These are phyloP conservation scores for Nepenthes gracilis DNA, from an alignment of 148 eudicot species.

Conservation along the genomic window DNA sequence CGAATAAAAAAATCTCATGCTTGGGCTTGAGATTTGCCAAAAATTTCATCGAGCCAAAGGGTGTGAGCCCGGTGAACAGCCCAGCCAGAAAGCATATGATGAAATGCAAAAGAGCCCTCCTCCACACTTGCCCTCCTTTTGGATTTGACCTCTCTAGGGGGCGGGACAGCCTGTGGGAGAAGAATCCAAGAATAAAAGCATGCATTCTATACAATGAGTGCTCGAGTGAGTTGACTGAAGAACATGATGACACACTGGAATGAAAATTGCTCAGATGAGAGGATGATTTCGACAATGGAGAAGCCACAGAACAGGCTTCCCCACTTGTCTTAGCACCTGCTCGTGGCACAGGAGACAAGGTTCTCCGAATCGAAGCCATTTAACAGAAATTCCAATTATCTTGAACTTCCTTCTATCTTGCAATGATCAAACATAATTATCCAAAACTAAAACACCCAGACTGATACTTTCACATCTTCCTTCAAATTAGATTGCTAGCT, in stretches of 20 bases:
- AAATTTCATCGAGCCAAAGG: conserved; percentile 35
- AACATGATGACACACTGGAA: conserved; percentile 22
- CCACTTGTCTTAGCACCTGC: conserved; percentile 40
- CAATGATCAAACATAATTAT: too few species aligned
- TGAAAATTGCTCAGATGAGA: conserved; percentile 30
- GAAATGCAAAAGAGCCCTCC: conserved; percentile 45
- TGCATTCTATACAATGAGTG: conserved; percentile 47
- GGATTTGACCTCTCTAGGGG: conserved; percentile 48
- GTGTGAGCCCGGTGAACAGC: conserved; percentile 58
- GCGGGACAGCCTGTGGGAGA: conserved; percentile 50
- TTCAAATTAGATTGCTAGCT: too few species aligned
- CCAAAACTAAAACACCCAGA: too few species aligned
- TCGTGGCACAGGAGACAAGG: conserved; percentile 68
- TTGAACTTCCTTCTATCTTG: too few species aligned
- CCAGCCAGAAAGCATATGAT: conserved; percentile 49
- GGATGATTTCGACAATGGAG: conserved; percentile 66
- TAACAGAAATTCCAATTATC: too few species aligned
- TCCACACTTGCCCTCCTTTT: conserved; percentile 41
- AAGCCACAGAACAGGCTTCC: conserved; percentile 52
- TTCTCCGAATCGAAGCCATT: conserved; percentile 77
- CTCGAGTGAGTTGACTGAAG: conserved; percentile 33
- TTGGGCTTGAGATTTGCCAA: conserved; percentile 35
- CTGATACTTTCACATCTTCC: too few species aligned
- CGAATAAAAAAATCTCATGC: conserved; percentile 34
- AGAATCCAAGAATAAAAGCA: conserved; percentile 39